phyloP scores from a whole-genome alignment of 2,329 filamentous ascomycete species.

The Trichophaea hybrida region DNA sequence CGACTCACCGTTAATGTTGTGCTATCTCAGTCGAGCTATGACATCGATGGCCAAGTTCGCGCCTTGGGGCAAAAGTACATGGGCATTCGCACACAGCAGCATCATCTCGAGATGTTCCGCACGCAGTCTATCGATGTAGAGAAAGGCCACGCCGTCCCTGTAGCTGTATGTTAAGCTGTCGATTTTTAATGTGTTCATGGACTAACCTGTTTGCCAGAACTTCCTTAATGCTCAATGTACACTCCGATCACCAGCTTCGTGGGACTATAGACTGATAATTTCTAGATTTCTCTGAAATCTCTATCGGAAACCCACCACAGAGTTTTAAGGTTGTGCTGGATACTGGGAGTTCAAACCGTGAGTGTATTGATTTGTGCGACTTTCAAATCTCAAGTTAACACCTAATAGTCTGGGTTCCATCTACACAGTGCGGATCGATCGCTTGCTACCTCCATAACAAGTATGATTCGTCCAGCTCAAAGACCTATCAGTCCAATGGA shows the following conservation, averaged over 20 bases:
- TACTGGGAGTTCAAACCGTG: slow-evolving; percentile 84
- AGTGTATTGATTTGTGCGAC: background rate
- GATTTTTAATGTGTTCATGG: background rate
- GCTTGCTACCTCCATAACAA: slow-evolving; percentile 96
- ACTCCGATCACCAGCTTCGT: slow-evolving; percentile 28
- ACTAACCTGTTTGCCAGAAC: slow-evolving; percentile 39
- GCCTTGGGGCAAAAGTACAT: slow-evolving; percentile 93
- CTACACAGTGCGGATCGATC: slow-evolving; percentile 77
- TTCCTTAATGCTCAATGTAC: slow-evolving; percentile 98
- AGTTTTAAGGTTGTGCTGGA: slow-evolving; percentile 97
- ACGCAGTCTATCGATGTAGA: slow-evolving; percentile 52
- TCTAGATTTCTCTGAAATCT: slow-evolving; percentile 90
- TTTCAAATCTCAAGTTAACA: slow-evolving; percentile 3
- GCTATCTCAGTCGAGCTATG: slow-evolving; percentile 21
- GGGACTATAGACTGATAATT: background rate
- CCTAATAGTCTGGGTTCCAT: slow-evolving; percentile 71
- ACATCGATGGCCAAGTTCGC: slow-evolving; percentile 63
- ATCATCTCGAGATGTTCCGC: slow-evolving; percentile 60
- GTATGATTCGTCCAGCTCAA: slow-evolving; percentile 83
- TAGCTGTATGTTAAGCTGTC: slow-evolving; percentile 39
- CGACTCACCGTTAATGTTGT: slow-evolving; percentile 4
- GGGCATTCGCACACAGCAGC: slow-evolving; percentile 56
- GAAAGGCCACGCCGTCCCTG: slow-evolving; percentile 63
- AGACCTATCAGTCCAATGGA: slow-evolving; percentile 87
- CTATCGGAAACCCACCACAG: slow-evolving; percentile 81